These are phyloP conservation scores for Xylaria venustula DNA, from an alignment of 495 filamentous ascomycete genomes.

Conservation along the genomic window DNA sequence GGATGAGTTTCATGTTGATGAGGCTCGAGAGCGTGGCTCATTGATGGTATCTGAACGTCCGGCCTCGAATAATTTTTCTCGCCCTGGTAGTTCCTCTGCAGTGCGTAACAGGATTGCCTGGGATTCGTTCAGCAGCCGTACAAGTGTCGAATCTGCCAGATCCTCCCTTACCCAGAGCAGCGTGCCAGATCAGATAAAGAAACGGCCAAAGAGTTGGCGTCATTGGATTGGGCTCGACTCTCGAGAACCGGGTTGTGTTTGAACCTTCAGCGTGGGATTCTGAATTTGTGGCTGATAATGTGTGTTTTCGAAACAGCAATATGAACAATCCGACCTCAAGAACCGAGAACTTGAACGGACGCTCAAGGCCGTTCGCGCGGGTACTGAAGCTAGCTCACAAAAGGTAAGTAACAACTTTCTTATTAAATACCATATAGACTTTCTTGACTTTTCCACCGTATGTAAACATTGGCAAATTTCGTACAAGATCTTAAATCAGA, in stretches of 20 bases:
- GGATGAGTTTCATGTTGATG: slow-evolving; percentile 16
- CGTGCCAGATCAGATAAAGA: neutral
- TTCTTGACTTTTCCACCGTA: neutral
- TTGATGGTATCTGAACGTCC: slow-evolving; percentile 11
- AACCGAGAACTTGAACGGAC: slow-evolving; percentile 47
- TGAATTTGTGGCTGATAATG: slow-evolving; percentile 12
- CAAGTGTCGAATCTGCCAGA: neutral
- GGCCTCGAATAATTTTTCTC: neutral
- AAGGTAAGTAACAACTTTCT: slow-evolving; percentile 40
- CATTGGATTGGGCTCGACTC: neutral
- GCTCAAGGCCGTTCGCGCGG: slow-evolving; percentile 44
- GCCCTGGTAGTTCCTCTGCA: neutral
- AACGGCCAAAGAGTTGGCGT: neutral
- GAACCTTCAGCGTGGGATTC: neutral
- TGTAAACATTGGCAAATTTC: slow-evolving; percentile 8
- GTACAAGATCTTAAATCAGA: slow-evolving; percentile 16
- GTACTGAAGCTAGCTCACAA: slow-evolving; percentile 42
- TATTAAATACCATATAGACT: neutral
- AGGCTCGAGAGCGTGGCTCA: slow-evolving; percentile 11
- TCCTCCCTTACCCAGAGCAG: neutral
- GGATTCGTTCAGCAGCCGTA: neutral
- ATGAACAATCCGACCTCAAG: slow-evolving; percentile 49
- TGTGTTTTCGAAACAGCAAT: slow-evolving; percentile 34
- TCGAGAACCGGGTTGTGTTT: neutral
- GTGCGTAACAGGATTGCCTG: neutral